phyloP scores from a whole-genome alignment of 805 yeast species.

The Metschnikowia drakensbergensis region DNA sequence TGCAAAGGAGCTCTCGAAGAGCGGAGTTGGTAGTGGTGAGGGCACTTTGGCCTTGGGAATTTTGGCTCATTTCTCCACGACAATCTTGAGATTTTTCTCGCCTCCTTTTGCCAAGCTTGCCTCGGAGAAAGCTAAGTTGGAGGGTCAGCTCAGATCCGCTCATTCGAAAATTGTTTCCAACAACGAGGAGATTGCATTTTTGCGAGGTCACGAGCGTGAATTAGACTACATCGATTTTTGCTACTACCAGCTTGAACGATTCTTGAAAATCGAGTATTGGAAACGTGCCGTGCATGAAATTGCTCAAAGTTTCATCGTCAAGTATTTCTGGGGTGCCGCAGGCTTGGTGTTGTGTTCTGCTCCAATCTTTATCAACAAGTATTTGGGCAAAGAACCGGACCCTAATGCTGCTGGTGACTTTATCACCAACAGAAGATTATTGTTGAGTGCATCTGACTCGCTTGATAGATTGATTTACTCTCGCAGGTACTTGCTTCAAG shows the following conservation, averaged over 20 bases:
- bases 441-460: constrained; percentile 81
- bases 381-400: constrained; percentile 42
- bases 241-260: constrained; percentile 76
- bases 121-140: constrained; percentile 69
- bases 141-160: constrained; percentile 76
- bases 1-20: constrained; percentile 67
- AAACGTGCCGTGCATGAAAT: constrained; percentile 77
- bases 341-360: constrained; percentile 84
- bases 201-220: constrained; percentile 79
- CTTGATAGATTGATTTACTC: constrained; percentile 83
- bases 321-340: constrained; percentile 94
- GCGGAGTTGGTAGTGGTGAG: constrained; percentile 69
- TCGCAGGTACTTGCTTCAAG: constrained; percentile 77
- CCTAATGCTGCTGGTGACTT: constrained; percentile 69
- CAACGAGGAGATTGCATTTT: constrained; percentile 82
- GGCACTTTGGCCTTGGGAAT: constrained; percentile 76
- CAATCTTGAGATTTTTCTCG: constrained; percentile 66
- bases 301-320: constrained; percentile 83
- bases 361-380: constrained; percentile 71
- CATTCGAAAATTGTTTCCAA: constrained; percentile 79
- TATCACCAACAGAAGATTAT: constrained; percentile 80
- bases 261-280: constrained; percentile 69
- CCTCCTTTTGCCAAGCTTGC: constrained; percentile 88
- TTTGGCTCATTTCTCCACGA: constrained; percentile 76
- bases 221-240: constrained; percentile 70